Conservation (phyloP, 2,329 filamentous ascomycete species). For the Aureobasidium melanogenum region DNA sequence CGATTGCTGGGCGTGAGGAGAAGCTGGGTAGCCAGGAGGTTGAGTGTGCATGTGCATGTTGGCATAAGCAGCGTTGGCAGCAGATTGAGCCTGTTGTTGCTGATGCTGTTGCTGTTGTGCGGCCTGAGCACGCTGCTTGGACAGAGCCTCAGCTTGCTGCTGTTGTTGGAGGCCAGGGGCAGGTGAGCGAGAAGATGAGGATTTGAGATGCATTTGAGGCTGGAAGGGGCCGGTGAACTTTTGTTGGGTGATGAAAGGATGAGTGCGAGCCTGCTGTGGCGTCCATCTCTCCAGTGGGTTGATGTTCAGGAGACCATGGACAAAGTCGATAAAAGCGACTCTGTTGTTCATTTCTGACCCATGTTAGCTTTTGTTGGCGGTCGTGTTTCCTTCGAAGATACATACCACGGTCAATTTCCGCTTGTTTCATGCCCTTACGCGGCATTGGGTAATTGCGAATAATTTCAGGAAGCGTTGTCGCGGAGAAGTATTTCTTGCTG, state of each 20-base stretch:
- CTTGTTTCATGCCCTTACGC: slow-evolving; percentile 97
- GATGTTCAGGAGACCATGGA: slow-evolving; percentile 83
- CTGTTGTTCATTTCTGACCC: slow-evolving; percentile 94
- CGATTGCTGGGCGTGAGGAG: slow-evolving; percentile 20
- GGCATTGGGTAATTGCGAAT: slow-evolving; percentile 98
- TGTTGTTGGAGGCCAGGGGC: slow-evolving; percentile 93
- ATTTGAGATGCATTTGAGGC: slow-evolving; percentile 92
- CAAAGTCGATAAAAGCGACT: slow-evolving; percentile 95
- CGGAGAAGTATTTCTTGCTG: slow-evolving; percentile 99
- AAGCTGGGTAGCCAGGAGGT: slow-evolving; percentile 37
- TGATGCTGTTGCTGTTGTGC: slow-evolving; percentile 42
- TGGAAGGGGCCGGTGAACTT: slow-evolving; percentile 96
- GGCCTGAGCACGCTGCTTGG: slow-evolving; percentile 69
- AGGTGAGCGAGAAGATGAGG: slow-evolving; percentile 77
- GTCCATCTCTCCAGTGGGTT: slow-evolving; percentile 97
- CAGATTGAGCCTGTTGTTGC: slow-evolving; percentile 26
- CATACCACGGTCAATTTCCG: slow-evolving; percentile 89
- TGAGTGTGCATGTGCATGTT: slow-evolving; percentile 50
- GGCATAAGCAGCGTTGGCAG: slow-evolving; percentile 50
- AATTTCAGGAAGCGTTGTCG: slow-evolving; percentile 87
- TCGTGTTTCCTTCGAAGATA: neutral
- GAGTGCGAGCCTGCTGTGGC: slow-evolving; percentile 90
- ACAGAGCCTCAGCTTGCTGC: slow-evolving; percentile 85
- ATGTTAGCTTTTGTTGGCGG: neutral
- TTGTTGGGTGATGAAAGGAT: slow-evolving; percentile 97